Evolutionary conservation across 1,284 basidiomycete species (phyloP).

Genomic region (Microbotryum saponariae): DNA sequence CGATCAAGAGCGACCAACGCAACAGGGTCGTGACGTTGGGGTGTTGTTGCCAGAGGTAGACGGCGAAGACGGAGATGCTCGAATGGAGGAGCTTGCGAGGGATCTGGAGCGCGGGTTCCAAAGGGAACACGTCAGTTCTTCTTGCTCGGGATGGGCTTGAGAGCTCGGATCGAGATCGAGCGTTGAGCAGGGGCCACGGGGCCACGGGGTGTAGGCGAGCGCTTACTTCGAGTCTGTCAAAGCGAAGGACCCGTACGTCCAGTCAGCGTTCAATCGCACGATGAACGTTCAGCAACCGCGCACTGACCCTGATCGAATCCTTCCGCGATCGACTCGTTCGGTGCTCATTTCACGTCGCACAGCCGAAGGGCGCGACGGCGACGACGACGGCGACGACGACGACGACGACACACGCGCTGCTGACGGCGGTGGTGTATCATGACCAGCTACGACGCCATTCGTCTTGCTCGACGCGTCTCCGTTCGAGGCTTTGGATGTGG

Average conservation of each 20-base stretch:
- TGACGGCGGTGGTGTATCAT: too few species aligned
- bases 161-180: neutral
- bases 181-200: neutral
- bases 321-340: slow-evolving; percentile 24
- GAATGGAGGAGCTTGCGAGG: slow-evolving; percentile 85
- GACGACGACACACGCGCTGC: too few species aligned
- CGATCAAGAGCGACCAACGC: slow-evolving; percentile 52
- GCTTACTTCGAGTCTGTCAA: neutral
- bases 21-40: slow-evolving; percentile 51
- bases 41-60: slow-evolving; percentile 57
- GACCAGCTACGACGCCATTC: too few species aligned
- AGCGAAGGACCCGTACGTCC: too few species aligned
- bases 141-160: too few species aligned
- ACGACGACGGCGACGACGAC: too few species aligned
- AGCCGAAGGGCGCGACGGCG: too few species aligned
- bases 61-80: slow-evolving; percentile 78
- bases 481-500: too few species aligned
- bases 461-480: too few species aligned
- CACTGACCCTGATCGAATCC: slow-evolving; percentile 22
- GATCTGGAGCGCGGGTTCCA: slow-evolving; percentile 48
- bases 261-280: too few species aligned
- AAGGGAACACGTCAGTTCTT: neutral
- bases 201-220: neutral
- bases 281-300: too few species aligned
- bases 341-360: neutral